Evolutionary conservation across 192 early-diverging fungal genomes (phyloP), one percentile per base, ranked within the genome.

Genomic region (Podila horticola): DNA sequence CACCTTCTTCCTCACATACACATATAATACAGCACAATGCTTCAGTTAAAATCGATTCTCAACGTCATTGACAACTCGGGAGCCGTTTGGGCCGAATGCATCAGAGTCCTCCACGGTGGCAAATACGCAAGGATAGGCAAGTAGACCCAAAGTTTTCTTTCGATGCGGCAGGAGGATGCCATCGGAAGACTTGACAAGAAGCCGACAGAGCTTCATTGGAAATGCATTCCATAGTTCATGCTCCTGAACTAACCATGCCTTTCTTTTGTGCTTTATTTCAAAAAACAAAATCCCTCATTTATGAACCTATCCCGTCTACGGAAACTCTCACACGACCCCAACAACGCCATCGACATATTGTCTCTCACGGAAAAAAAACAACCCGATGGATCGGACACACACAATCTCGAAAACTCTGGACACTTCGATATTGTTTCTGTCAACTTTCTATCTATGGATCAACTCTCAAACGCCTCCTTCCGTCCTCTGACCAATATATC

Each of bases 1-100:
- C 13, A 17, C 1, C 41, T 45, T 45, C 41, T 17, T 45, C 41
- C 15, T 45, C 8, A 45, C 41, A 45, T 15, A 45, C 15, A 45
- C 41, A 45, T 17, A 45, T 45, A 45, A 45, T 45, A 45, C 41
- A 36, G 34, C 34, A 45, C 41, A 45, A 65, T 94, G 94, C 92
- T 95, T 75, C 90, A 91, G 82, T 84, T 95, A 58, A 94, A 95
- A 71, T 90, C 90, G n/a, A 86, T 90, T 67, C 84, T 95, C 64
- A 93, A 95, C 83, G 96, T 97, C 62, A 98, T 99, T 83, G 97
- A 99, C 90, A 99, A 99, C 89, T 95, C 95, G 34, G 97, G 97
- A 10, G 97, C 96, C 22, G 82, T 95, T 28, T 79, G 96, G 60
- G 96, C 93, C 28, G 97, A 99, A 86, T 97, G 96, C 88, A 97